Conservation (phyloP, 805 yeast genomes). For the Blastobotrys americana region DNA sequence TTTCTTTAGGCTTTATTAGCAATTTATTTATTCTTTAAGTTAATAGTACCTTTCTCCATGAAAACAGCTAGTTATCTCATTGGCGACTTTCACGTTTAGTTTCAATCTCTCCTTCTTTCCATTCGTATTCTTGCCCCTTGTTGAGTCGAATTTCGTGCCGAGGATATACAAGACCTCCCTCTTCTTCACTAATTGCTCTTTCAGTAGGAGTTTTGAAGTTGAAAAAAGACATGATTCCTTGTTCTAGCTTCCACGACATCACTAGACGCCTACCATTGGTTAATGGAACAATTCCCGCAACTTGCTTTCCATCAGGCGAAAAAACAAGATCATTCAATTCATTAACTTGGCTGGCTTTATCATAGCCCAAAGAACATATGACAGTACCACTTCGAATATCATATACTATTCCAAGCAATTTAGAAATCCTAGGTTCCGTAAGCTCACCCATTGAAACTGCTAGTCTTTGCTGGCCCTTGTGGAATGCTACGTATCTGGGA, state of each 20-base stretch:
- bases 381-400: conserved; percentile 18
- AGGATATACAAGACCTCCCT: background rate
- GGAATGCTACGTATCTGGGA: conserved; percentile 19
- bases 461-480: conserved; percentile 20
- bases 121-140: no score
- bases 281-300: conserved; percentile 11
- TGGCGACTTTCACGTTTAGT: no score
- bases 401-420: conserved; percentile 16
- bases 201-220: conserved; percentile 4
- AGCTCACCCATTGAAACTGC: conserved; percentile 13
- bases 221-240: conserved; percentile 14
- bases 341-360: background rate
- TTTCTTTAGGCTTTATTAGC: no score
- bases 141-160: no score
- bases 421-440: background rate
- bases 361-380: conserved; percentile 13
- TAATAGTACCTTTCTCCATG: no score
- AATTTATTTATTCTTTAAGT: no score
- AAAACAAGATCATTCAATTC: conserved; percentile 8
- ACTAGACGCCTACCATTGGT: background rate
- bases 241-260: conserved; percentile 13
- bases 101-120: no score
- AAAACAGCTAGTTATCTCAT: no score
- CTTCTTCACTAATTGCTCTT: conserved; percentile 1
- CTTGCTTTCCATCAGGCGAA: conserved; percentile 17